Evolutionary conservation across 2,329 filamentous ascomycete species (phyloP), one percentile per base, ranked within the genome.

Genomic region (Triangularia setosa): DNA sequence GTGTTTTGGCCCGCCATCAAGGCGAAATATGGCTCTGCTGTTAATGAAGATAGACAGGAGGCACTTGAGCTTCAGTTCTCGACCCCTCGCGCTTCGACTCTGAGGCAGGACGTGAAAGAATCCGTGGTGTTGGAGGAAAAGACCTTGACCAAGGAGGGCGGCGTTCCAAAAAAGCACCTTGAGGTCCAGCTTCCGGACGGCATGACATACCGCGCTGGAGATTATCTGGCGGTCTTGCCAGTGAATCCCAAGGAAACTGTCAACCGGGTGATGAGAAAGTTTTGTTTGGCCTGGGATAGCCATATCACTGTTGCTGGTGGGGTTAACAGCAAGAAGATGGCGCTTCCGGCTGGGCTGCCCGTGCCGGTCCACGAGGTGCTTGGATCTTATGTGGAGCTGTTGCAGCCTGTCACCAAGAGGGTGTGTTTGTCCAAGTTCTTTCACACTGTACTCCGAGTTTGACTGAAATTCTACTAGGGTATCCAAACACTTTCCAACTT

Each of bases 191-290:
- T 94, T 1, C 90, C 91, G 0, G 83, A 80, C 0, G 84, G 83
- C 59, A 81, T 86, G 79, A 82, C 81, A 0, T 94, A 93, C 75
- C 82, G 84, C 44, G 84, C 88, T 1, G 91, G 91, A 14, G 91
- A 94, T 72, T 94, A 95, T 73, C 82, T 94, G 0, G 88, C 89
- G 0, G 80, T 93, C 2, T 79, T 93, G 1, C 91, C 91, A 0
- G 76, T 91, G 28, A 94, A 94, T 73, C 86, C 87, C 1, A 80
- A 81, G 55, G 76, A 82, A 28, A 86, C 80, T 9, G 84, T 93
- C 2, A 80, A 82, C 4, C 82, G 89, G 8, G 89, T 85, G 0
- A 85, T 92, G 76, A 79, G 83, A 18, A 80, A 83, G 21, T 93
- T 93, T 73, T 78, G 83, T 1, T 77, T 94, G 0, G 83, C 88